Base-by-base conservation (phyloP, 2,329 filamentous ascomycete genomes). In the Epichloe baconii region DNA sequence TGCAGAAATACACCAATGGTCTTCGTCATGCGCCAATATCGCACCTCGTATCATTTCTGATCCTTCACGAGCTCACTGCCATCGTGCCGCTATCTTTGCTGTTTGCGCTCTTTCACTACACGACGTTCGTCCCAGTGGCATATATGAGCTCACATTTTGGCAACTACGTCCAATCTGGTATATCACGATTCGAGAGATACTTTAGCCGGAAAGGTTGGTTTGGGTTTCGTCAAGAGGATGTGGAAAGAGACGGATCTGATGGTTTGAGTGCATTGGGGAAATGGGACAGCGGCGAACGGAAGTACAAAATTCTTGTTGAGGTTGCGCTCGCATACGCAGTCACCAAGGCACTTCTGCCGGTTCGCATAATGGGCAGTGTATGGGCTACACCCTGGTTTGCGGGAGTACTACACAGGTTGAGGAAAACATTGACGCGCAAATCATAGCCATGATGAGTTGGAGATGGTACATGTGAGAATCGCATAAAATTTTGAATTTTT, bases 301-400 rank as follows among this genome's bases (percentile, higher is more conserved):
- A 70, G 55, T 80, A 81, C 60, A 75, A 72, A 55, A 69, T 82
- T n/a, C 69, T 80, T 5, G 69, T 82, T 0, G 80, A 84, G 66
- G 79, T 97, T 56, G 93, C 88, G 23, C 85, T 93, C 19, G 90
- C 93, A 5, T 98, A 93, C 72, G 86, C 88, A 1, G 78, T 96
- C 55, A 94, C 88, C 1, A 98, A 98, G 70, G 82, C 81, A 15
- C 63, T 97, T 53, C 66, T 98, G 56, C 88, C 93, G 0, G 61
- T 86, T 12, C 77, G 93, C 58, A 78, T 98, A 54, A 71, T 84
- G 26, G 68, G 80, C 6, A 95, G 90, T 68, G 77, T 94, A 4
- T 95, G 86, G 88, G 85, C 79, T 14, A 95, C 93, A 45, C 93
- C 93, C 4, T 94, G 88, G 85, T 94, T 97, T 73, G 90, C 90